Evolutionary conservation across 2,329 filamentous ascomycete genomes (phyloP).

Genomic region (Aspergillus puulaauensis): DNA sequence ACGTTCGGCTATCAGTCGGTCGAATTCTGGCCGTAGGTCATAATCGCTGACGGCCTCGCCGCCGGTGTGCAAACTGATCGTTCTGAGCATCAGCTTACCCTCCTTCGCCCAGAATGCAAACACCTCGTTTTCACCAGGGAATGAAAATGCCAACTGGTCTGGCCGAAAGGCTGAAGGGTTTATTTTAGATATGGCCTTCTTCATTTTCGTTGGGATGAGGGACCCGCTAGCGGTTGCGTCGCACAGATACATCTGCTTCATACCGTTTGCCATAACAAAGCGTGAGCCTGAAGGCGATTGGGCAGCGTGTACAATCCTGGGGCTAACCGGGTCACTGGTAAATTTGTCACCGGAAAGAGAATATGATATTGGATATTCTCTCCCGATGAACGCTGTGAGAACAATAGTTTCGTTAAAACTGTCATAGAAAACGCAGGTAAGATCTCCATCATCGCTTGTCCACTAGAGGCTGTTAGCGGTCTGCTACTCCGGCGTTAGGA

Average conservation of each 20-base stretch:
- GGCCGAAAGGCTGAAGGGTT: conserved; percentile 33
- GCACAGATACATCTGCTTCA: conserved; percentile 37
- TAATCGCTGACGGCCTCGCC: conserved; percentile 29
- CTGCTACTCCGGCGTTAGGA: too few relatives aligned
- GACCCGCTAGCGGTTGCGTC: conserved; percentile 30
- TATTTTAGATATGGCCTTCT: conserved; percentile 32
- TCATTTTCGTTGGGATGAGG: conserved; percentile 29
- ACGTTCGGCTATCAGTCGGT: conserved; percentile 25
- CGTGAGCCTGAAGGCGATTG: conserved; percentile 34
- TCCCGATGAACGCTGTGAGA: conserved; percentile 26
- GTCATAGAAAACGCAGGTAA: conserved; percentile 37
- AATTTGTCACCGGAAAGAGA: conserved; percentile 19
- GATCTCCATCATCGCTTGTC: conserved; percentile 35
- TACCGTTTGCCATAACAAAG: conserved; percentile 33
- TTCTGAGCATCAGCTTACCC: conserved; percentile 28
- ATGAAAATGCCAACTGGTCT: conserved; percentile 29
- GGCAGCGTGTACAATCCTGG: conserved; percentile 33
- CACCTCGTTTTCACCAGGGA: conserved; percentile 23
- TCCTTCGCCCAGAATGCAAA: conserved; percentile 23
- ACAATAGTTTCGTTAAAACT: conserved; percentile 26
- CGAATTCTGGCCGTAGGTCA: conserved; percentile 33
- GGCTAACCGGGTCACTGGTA: conserved; percentile 30
- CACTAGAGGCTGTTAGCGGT: conserved; percentile 20
- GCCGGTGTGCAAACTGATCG: conserved; percentile 23
- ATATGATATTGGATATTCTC: conserved; percentile 20